phyloP scores from a whole-genome alignment of 371 early-diverging fungal genomes.

The Mortierella sp. region DNA sequence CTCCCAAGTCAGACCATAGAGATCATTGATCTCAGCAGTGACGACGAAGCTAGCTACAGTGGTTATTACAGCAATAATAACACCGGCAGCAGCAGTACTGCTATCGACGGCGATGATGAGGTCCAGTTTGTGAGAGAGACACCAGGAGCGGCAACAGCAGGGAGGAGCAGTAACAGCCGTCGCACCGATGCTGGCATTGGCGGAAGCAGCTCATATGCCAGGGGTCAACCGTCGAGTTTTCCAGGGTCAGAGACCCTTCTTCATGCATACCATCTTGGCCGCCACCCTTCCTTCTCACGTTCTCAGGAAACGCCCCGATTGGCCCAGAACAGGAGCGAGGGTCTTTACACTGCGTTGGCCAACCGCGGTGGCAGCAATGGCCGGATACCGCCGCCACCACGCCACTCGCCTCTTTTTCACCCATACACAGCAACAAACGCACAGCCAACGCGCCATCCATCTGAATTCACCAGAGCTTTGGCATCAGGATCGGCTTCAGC shows the following conservation, averaged over 20 bases:
- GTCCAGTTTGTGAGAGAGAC: constrained; percentile 42
- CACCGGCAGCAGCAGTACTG: background rate
- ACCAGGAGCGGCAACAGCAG: constrained; percentile 6
- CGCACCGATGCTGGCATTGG: background rate
- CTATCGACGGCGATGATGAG: constrained; percentile 23
- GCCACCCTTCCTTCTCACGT: background rate
- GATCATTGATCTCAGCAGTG: constrained; percentile 37
- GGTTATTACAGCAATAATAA: background rate
- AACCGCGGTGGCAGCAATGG: background rate
- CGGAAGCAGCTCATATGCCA: background rate
- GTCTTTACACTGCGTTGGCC: background rate
- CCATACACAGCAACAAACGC: background rate
- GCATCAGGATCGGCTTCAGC: background rate
- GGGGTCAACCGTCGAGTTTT: background rate
- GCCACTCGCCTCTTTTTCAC: background rate
- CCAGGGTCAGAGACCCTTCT: constrained; percentile 10
- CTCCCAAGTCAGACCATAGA: constrained; percentile 38
- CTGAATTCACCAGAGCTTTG: background rate
- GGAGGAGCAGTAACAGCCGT: background rate
- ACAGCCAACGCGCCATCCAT: background rate
- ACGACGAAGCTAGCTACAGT: constrained; percentile 19
- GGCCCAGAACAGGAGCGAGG: background rate
- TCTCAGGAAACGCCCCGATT: background rate
- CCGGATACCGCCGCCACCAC: background rate
- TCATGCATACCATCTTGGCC: constrained; percentile 6